A percentile compares a stretch with the other conserved stretches of the same genome.
Conservation (phyloP, 2,329 filamentous ascomycete genomes). For the Alternaria panax region DNA sequence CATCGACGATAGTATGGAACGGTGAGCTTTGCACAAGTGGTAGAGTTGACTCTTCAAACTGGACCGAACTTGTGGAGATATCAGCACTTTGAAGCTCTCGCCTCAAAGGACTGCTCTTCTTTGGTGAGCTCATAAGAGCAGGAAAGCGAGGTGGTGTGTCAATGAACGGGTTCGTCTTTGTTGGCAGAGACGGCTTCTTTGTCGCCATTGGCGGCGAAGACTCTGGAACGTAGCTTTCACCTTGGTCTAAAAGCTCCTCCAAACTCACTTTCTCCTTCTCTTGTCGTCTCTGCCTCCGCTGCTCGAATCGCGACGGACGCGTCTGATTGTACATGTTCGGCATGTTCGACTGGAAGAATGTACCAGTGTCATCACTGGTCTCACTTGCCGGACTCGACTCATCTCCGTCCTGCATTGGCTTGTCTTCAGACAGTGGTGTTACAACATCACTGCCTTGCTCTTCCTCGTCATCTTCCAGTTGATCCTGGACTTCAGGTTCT, state of each 20-base stretch:
- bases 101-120: slow-evolving; percentile 47
- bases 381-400: slow-evolving; percentile 31
- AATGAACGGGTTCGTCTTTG: slow-evolving; percentile 40
- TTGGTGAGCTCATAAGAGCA: slow-evolving; percentile 35
- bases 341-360: slow-evolving; percentile 48
- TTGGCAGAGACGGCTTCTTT: slow-evolving; percentile 22
- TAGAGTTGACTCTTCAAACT: slow-evolving; percentile 38
- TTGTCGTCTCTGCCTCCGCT: slow-evolving; percentile 29
- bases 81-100: slow-evolving; percentile 39
- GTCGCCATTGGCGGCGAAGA: slow-evolving; percentile 35
- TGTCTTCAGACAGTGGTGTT: slow-evolving; percentile 7
- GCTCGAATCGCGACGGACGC: slow-evolving; percentile 24
- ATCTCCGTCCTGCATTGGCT: slow-evolving; percentile 20
- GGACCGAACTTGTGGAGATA: slow-evolving; percentile 30
- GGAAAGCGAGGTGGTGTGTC: slow-evolving; percentile 43
- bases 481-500: slow-evolving; percentile 6
- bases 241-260: slow-evolving; percentile 40
- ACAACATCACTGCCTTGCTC: slow-evolving; percentile 25
- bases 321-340: slow-evolving; percentile 37
- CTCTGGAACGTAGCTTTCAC: slow-evolving; percentile 43
- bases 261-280: slow-evolving; percentile 41
- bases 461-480: slow-evolving; percentile 15
- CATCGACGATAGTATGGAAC: slow-evolving; percentile 41
- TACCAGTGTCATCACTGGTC: slow-evolving; percentile 46
- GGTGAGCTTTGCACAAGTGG: slow-evolving; percentile 44